These are phyloP conservation scores for Didymella sp. DNA, from an alignment of 2,329 filamentous ascomycete genomes.

Conservation along the genomic window DNA sequence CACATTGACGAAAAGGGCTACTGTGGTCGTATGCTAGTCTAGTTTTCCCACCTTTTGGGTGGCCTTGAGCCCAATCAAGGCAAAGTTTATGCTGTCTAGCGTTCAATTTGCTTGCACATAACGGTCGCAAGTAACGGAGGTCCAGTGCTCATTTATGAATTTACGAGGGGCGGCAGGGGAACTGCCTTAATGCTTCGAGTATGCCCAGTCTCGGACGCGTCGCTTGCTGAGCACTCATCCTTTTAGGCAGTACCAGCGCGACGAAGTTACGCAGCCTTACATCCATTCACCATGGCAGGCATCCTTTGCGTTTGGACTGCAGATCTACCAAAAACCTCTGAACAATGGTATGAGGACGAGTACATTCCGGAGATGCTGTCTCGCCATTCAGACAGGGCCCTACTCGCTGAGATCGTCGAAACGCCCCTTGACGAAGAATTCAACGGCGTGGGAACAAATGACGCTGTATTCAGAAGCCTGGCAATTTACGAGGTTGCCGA, in stretches of 20 bases:
- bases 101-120: background rate
- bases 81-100: background rate
- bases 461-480: slow-evolving; percentile 5
- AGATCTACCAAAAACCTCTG: slow-evolving; percentile 18
- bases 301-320: slow-evolving; percentile 27
- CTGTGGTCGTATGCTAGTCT: background rate
- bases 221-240: background rate
- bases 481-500: slow-evolving; percentile 10
- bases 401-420: slow-evolving; percentile 7
- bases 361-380: slow-evolving; percentile 17
- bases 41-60: background rate
- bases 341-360: slow-evolving; percentile 27
- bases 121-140: background rate
- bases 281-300: slow-evolving; percentile 22
- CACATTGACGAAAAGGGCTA: background rate
- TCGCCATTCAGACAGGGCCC: slow-evolving; percentile 5
- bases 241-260: background rate
- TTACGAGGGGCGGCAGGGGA: background rate
- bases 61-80: background rate
- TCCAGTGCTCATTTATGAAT: background rate
- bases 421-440: slow-evolving; percentile 7
- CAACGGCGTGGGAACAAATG: slow-evolving; percentile 5
- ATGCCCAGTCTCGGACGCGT: background rate
- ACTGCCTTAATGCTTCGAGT: background rate
- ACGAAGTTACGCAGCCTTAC: background rate